Evolutionary conservation across 768 basidiomycete genomes (phyloP), one percentile per base, ranked within the genome.

Genomic region (Auricularia sp.): DNA sequence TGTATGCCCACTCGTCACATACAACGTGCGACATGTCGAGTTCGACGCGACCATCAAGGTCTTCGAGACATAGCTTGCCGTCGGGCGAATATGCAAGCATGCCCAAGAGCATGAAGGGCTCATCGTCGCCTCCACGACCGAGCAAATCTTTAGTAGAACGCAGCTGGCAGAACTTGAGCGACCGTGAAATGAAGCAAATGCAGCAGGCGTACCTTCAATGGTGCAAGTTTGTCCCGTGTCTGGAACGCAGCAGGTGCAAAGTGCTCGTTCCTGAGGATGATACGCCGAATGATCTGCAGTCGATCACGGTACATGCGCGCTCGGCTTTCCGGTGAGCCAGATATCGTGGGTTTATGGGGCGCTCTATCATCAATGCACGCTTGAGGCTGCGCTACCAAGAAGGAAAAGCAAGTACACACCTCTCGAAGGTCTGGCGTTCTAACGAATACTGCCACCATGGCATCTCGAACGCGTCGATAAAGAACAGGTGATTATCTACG

Each of bases 61-160:
- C 97, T 75, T 98, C 97, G 23, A 99, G 77, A 70, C 88, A 95
- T 33, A 97, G 75, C 69, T 85, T 88, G 1, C 96, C 95, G 74
- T 96, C 92, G 72, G 93, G 93, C 66, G 88, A 87, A 67, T 93
- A 87, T 1, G 86, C 79, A 3, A 99, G 82, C 88, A 98, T 93
- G 16, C 97, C 97, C 39, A 98, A 84, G 4, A 99, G 83, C 56
- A 99, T 77, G 76, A 99, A 99, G 12, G 93, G 84, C 56, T 94
- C 85, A 23, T 59, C 56, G 56, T 35, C 34, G 18, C 93, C 89
- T 29, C 90, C 84, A 59, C 97, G 83, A 18, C 97, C 97, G 2
- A 98, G 80, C 8, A 99, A 81, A 72, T 99, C 96, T 74, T 98
- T 97, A 3, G 93, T 98, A 1, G 97, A 96, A 70, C 87, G 92